Conservation (phyloP, 345 rosid species). For the Corchorus capsularis region DNA sequence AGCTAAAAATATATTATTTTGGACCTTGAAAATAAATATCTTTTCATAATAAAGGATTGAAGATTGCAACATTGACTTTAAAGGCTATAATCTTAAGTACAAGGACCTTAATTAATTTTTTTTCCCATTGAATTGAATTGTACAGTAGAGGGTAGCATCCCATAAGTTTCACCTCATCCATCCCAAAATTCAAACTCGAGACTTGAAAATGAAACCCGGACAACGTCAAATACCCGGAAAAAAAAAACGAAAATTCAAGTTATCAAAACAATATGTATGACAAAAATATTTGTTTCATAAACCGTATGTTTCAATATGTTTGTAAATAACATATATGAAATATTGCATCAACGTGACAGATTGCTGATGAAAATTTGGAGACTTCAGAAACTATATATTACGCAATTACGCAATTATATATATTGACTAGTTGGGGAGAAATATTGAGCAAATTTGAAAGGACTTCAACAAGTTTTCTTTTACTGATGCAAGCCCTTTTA, state of each 20-base stretch:
- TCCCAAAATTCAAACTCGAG: no score
- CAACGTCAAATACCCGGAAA: no score
- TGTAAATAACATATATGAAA: neutral
- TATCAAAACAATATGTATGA: no score
- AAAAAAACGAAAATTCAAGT: no score
- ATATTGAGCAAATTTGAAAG: neutral
- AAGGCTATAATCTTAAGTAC: no score
- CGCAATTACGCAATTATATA: no score
- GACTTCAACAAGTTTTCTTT: neutral
- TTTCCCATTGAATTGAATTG: no score
- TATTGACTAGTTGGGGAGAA: neutral
- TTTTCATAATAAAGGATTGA: neutral
- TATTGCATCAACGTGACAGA: neutral
- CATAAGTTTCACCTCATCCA: no score
- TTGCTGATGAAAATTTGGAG: neutral
- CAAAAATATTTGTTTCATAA: no score
- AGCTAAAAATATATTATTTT: neutral
- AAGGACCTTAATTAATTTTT: neutral
- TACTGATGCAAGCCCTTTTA: neutral
- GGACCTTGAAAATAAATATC: neutral
- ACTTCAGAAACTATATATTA: neutral
- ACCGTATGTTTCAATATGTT: no score
- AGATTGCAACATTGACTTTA: conserved; percentile 2
- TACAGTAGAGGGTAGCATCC: no score
- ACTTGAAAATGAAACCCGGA: no score